Evolutionary conservation across 306 rosid species (phyloP).

Genomic region (Malus sylvestris): DNA sequence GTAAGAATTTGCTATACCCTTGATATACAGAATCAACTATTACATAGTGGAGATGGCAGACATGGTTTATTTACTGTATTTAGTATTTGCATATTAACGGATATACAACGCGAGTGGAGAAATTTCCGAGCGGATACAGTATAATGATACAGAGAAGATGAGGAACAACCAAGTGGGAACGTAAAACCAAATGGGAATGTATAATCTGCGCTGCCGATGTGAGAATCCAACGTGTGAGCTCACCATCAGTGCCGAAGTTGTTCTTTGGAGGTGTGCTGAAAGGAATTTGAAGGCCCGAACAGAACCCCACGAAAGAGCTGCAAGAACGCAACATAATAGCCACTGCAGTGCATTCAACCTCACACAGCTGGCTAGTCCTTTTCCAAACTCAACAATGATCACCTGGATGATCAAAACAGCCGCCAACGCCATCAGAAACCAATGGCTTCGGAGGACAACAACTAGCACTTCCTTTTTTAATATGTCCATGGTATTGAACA

Average conservation of each 20-base stretch:
- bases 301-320: constrained; percentile 29
- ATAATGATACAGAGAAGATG: constrained; percentile 14
- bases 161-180: constrained; percentile 2
- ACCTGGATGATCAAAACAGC: constrained; percentile 36
- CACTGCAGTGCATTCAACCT: constrained; percentile 40
- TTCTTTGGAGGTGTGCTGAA: background rate
- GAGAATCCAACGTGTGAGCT: background rate
- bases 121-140: background rate
- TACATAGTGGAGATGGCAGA: background rate
- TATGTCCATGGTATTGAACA: constrained; percentile 31
- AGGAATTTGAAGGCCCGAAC: constrained; percentile 15
- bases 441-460: constrained; percentile 18
- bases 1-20: too few species aligned
- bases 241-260: background rate
- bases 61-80: background rate
- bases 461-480: constrained; percentile 18
- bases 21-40: too few species aligned
- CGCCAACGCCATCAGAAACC: constrained; percentile 31
- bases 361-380: constrained; percentile 14
- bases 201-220: background rate
- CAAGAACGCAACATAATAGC: constrained; percentile 36
- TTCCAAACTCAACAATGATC: constrained; percentile 32
- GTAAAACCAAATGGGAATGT: background rate
- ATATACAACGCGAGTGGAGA: background rate
- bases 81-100: background rate